A percentile compares a stretch with the other conserved stretches of the same genome.
Conservation (phyloP, 495 filamentous ascomycete genomes). For the Xylaria flabelliformis region DNA sequence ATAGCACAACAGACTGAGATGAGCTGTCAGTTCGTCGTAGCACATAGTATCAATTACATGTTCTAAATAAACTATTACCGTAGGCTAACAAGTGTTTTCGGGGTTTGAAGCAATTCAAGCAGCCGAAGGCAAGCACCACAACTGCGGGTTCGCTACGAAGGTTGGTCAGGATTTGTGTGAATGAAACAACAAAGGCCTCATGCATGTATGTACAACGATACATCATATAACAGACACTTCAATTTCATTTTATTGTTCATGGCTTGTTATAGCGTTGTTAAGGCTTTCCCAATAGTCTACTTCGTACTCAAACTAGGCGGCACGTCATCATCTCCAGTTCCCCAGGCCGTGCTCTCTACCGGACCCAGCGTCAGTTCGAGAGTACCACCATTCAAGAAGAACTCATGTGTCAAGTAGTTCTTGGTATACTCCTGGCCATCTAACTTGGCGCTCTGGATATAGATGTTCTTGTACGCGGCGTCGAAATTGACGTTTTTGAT, state of each 20-base stretch:
- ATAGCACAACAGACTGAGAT: constrained; percentile 8
- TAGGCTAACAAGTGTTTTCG: not conserved
- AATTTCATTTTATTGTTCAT: not conserved
- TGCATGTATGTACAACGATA: not conserved
- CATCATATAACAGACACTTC: not conserved
- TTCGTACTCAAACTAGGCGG: constrained; percentile 59
- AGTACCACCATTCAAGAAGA: constrained; percentile 68
- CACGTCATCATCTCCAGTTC: constrained; percentile 63
- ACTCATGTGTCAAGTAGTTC: constrained; percentile 71
- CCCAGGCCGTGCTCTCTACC: constrained; percentile 69
- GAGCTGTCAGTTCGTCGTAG: not conserved
- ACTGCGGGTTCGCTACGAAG: no score
- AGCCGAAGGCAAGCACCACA: no score
- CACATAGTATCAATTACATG: not conserved
- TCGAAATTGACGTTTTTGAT: constrained; percentile 68
- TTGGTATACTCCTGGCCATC: constrained; percentile 66
- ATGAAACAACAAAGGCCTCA: not conserved
- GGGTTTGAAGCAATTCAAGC: not conserved
- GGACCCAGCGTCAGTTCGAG: constrained; percentile 66
- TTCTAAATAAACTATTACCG: not conserved
- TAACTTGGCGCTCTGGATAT: constrained; percentile 69
- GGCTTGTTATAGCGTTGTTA: not conserved
- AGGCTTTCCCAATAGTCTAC: not conserved
- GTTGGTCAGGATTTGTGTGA: not conserved
- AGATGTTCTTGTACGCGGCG: constrained; percentile 65